These are phyloP conservation scores for Cryptococcus sp. DNA, from an alignment of 1,284 basidiomycete genomes.

Conservation along the genomic window DNA sequence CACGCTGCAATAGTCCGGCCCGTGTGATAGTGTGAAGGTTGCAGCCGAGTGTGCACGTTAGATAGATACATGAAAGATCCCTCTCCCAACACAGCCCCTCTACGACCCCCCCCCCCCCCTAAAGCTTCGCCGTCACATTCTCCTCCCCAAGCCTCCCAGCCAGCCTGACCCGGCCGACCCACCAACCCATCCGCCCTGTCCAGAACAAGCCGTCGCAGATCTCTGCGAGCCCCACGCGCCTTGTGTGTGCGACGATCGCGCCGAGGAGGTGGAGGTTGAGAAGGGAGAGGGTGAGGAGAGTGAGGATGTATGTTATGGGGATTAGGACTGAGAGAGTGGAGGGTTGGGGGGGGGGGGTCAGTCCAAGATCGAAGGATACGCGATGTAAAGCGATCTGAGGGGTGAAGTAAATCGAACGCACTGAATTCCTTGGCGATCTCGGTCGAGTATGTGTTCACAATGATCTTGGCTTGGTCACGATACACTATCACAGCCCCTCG, in stretches of 20 bases:
- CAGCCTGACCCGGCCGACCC: slow-evolving; percentile 8
- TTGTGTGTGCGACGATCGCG: slow-evolving; percentile 9
- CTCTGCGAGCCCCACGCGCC: background rate
- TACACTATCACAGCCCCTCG: slow-evolving; percentile 1
- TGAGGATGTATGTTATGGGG: slow-evolving; percentile 14
- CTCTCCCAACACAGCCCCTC: too few relatives aligned
- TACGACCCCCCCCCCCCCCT: too few relatives aligned
- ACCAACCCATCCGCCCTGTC: slow-evolving; percentile 11
- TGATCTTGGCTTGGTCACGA: slow-evolving; percentile 1
- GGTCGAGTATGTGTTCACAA: slow-evolving; percentile 3
- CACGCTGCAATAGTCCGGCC: too few relatives aligned
- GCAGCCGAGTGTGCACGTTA: too few relatives aligned
- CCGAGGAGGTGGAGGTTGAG: slow-evolving; percentile 16
- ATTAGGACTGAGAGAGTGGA: slow-evolving; percentile 17
- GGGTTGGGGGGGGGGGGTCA: background rate
- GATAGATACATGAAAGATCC: too few relatives aligned
- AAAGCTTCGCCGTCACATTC: background rate
- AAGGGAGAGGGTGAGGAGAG: slow-evolving; percentile 1
- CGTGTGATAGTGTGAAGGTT: too few relatives aligned
- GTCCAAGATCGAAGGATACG: background rate
- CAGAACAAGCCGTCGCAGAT: slow-evolving; percentile 1
- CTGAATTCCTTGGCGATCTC: slow-evolving; percentile 4
- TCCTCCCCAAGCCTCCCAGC: background rate
- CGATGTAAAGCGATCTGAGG: background rate
- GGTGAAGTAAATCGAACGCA: background rate